Evolutionary conservation across 352 stramenopile genomes (phyloP).

Genomic region (Phytophthora litchii): DNA sequence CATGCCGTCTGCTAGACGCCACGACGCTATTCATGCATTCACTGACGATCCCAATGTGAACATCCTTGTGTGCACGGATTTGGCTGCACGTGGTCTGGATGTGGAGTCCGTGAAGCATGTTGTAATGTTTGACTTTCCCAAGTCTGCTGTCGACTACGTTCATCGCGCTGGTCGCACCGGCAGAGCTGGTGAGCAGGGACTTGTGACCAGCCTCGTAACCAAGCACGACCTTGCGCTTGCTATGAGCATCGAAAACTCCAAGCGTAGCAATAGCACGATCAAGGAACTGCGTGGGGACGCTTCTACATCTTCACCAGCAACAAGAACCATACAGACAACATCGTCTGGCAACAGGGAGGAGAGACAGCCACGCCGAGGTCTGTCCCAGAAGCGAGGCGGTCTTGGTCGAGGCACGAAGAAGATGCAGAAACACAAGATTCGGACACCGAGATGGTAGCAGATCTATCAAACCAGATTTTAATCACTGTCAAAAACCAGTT

Average conservation of each 20-base stretch:
- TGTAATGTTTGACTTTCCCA: conserved; percentile 94
- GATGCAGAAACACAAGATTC: conserved; percentile 62
- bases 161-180: conserved; percentile 88
- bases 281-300: conserved; percentile 51
- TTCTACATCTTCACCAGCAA: background rate
- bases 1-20: conserved; percentile 62
- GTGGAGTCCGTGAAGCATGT: conserved; percentile 90
- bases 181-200: conserved; percentile 56
- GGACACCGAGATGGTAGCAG: conserved; percentile 18
- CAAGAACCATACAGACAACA: conserved; percentile 9
- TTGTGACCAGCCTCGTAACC: conserved; percentile 80
- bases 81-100: conserved; percentile 93
- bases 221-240: conserved; percentile 72
- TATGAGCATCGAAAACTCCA: conserved; percentile 70
- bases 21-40: conserved; percentile 68
- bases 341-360: conserved; percentile 18
- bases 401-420: conserved; percentile 59
- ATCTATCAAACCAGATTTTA: background rate
- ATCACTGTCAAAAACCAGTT: conserved; percentile 20
- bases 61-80: conserved; percentile 93
- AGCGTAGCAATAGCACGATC: conserved; percentile 58
- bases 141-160: conserved; percentile 93
- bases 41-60: conserved; percentile 41
- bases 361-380: conserved; percentile 9
- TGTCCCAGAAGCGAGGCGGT: conserved; percentile 21